Evolutionary conservation across 305 asterid species (phyloP).

Genomic region (Fraxinus paxiana): DNA sequence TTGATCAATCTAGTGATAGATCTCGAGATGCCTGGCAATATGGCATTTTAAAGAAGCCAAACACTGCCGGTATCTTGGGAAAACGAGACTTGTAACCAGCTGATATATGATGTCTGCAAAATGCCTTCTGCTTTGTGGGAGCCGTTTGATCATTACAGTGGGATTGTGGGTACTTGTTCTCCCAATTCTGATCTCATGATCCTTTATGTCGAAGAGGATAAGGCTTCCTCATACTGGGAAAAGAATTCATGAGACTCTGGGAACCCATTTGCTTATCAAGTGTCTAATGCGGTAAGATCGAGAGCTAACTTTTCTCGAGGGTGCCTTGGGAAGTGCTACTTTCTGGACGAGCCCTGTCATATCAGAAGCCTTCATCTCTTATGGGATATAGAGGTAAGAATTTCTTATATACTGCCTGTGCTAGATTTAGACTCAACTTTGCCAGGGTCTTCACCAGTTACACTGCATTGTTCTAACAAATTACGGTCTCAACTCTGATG

Average conservation of each 20-base stretch:
- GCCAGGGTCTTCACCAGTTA: slow-evolving; percentile 17
- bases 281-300: slow-evolving; percentile 6
- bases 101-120: slow-evolving; percentile 17
- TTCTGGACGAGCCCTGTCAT: not conserved
- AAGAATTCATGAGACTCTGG: not conserved
- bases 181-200: slow-evolving; percentile 21
- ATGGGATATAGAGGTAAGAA: slow-evolving; percentile 9
- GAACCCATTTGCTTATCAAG: slow-evolving; percentile 1
- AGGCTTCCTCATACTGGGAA: slow-evolving; percentile 14
- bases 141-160: too few species aligned
- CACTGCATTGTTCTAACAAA: slow-evolving; percentile 14
- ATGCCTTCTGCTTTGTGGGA: too few species aligned
- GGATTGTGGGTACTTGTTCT: not conserved
- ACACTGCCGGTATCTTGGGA: slow-evolving; percentile 51
- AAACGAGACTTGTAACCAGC: slow-evolving; percentile 52
- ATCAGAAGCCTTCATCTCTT: not conserved
- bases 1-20: slow-evolving; percentile 63
- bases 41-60: slow-evolving; percentile 62
- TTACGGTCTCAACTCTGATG: slow-evolving; percentile 2
- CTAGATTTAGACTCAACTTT: slow-evolving; percentile 7
- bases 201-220: slow-evolving; percentile 12
- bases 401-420: slow-evolving; percentile 6
- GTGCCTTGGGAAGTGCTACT: not conserved
- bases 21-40: slow-evolving; percentile 73
- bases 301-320: not conserved